Evolutionary conservation across 176 grass and related monocot genomes (phyloP).

Genomic region (Cenchrus fungigraminus): DNA sequence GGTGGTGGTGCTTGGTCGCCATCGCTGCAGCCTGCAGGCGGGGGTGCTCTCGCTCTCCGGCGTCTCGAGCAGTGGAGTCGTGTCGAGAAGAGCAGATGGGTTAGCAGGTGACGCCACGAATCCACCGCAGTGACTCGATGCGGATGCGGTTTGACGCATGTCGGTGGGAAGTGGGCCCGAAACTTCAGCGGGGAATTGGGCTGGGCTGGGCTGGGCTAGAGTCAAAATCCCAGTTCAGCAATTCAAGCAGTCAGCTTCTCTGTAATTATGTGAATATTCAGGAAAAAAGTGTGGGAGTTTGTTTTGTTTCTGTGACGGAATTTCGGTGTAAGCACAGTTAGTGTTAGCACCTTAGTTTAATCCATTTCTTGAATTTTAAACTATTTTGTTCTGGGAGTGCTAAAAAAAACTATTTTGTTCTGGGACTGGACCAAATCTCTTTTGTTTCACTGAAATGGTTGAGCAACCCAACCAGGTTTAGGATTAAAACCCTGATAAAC

Average conservation of each 20-base stretch:
- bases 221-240: not conserved
- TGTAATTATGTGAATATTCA: not conserved
- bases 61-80: not conserved
- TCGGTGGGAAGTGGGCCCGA: not conserved
- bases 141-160: not conserved
- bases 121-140: not conserved
- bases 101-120: not conserved
- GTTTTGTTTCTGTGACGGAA: not conserved
- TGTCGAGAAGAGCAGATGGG: not conserved
- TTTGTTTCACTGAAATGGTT: not conserved
- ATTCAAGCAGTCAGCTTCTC: not conserved
- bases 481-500: not conserved
- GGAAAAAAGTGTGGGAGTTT: not conserved
- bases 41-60: not conserved
- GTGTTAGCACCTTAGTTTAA: not conserved
- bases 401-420: not conserved
- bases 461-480: not conserved
- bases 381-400: not conserved
- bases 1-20: slow-evolving; percentile 17
- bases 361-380: too few species aligned
- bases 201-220: not conserved
- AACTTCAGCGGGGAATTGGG: not conserved
- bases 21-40: slow-evolving; percentile 11
- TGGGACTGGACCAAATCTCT: not conserved
- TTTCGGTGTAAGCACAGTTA: not conserved